Conservation (phyloP, 192 early-diverging fungal genomes). For the Umbelopsis sp. region DNA sequence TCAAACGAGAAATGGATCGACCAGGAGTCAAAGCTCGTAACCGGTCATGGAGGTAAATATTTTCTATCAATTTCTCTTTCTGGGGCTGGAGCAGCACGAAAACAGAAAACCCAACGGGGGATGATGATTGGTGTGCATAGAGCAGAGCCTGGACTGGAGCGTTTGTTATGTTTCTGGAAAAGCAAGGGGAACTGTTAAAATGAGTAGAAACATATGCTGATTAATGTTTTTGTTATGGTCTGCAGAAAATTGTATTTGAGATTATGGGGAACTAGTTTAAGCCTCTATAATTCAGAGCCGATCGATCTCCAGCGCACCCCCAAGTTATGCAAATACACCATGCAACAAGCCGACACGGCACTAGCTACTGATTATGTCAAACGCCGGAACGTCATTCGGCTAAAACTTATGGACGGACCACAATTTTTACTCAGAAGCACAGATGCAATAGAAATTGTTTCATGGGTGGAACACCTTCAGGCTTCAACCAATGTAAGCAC, state of each 20-base stretch:
- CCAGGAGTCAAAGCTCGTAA: slow-evolving; percentile 35
- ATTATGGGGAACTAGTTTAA: slow-evolving; percentile 43
- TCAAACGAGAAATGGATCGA: slow-evolving; percentile 48
- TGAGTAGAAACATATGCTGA: not conserved
- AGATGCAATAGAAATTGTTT: slow-evolving; percentile 37
- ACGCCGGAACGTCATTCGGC: slow-evolving; percentile 46
- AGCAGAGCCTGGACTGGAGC: too few relatives aligned
- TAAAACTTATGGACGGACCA: slow-evolving; percentile 39
- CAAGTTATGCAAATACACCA: slow-evolving; percentile 38
- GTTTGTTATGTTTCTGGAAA: too few relatives aligned
- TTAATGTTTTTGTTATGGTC: not conserved
- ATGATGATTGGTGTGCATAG: too few relatives aligned
- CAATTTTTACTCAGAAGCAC: slow-evolving; percentile 44
- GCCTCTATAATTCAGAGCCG: slow-evolving; percentile 40
- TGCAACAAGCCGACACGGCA: slow-evolving; percentile 44
- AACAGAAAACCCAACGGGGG: too few relatives aligned
- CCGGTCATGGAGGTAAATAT: slow-evolving; percentile 50
- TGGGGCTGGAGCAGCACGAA: too few relatives aligned
- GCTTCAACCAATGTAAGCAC: slow-evolving; percentile 50
- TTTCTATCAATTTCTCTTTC: not conserved
- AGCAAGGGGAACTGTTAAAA: not conserved
- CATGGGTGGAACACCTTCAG: slow-evolving; percentile 50
- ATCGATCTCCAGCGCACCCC: slow-evolving; percentile 27
- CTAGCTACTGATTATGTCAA: slow-evolving; percentile 47
- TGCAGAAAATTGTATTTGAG: slow-evolving; percentile 44